phyloP scores from a whole-genome alignment of 2,329 filamentous ascomycete genomes.

The Harringtonia lauricola region DNA sequence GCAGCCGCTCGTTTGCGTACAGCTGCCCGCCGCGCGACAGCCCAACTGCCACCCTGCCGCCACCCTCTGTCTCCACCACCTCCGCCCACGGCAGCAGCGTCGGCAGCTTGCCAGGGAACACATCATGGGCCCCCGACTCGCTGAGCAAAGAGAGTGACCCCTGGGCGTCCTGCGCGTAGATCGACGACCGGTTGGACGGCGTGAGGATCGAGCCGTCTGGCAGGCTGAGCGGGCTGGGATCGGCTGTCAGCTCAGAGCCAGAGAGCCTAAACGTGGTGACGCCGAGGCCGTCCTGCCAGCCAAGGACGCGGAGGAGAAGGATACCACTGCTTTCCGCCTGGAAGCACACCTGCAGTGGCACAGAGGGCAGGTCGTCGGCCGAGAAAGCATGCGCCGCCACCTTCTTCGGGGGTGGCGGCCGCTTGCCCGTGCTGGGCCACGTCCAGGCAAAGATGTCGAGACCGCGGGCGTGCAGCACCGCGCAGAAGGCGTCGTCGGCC shows the following conservation, averaged over 20 bases:
- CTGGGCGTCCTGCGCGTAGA: conserved; percentile 33
- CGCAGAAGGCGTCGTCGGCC: conserved; percentile 51
- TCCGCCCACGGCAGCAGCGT: conserved; percentile 42
- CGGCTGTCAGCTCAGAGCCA: not conserved
- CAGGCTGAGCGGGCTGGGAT: not conserved
- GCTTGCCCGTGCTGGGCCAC: conserved; percentile 47
- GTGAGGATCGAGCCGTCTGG: conserved; percentile 22
- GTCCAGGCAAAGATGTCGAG: conserved; percentile 62
- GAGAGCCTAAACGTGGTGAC: conserved; percentile 12
- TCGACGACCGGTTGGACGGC: conserved; percentile 16
- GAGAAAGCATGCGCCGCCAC: conserved; percentile 10
- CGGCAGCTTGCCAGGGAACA: conserved; percentile 27
- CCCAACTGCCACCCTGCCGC: conserved; percentile 39
- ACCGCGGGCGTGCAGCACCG: conserved; percentile 55
- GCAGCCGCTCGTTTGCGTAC: conserved; percentile 61
- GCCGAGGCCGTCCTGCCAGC: conserved; percentile 16
- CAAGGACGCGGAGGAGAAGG: conserved; percentile 21
- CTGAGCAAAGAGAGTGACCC: conserved; percentile 33
- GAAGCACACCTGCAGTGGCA: conserved; percentile 22
- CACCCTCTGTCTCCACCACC: conserved; percentile 24
- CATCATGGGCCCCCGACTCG: conserved; percentile 15
- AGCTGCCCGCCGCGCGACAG: conserved; percentile 67
- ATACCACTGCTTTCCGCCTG: conserved; percentile 7
- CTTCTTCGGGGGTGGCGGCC: conserved; percentile 32
- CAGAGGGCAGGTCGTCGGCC: conserved; percentile 16